These are phyloP conservation scores for maize (Zea mays) DNA, from an alignment of 176 grass and related monocot species.

Conservation along the genomic window DNA sequence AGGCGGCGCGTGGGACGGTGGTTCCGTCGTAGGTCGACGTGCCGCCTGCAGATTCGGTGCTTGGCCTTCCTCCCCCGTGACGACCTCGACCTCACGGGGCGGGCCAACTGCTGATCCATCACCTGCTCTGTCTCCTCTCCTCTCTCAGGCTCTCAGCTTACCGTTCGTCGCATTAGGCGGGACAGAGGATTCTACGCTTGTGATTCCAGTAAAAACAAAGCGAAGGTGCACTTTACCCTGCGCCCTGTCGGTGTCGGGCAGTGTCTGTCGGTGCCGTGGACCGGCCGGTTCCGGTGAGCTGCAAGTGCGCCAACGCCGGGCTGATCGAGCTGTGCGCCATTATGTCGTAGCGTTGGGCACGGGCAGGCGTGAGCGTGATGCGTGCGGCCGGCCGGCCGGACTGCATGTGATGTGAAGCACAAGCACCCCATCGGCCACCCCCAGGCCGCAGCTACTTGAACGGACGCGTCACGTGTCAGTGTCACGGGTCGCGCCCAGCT, in stretches of 20 bases:
- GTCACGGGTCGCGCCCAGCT: neutral
- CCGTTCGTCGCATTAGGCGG: neutral
- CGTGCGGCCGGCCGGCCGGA: too few relatives aligned
- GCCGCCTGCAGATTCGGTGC: neutral
- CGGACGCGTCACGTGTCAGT: neutral
- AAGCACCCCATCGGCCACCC: neutral
- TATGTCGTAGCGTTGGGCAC: slow-evolving; percentile 3
- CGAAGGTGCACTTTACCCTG: neutral
- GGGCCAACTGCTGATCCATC: neutral
- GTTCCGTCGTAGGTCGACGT: neutral
- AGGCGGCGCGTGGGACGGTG: too few relatives aligned
- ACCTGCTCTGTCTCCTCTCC: neutral
- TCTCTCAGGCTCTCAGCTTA: neutral
- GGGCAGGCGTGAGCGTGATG: neutral
- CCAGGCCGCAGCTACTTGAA: neutral
- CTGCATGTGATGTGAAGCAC: neutral
- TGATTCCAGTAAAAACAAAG: neutral
- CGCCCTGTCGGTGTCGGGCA: neutral
- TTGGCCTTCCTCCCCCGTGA: neutral
- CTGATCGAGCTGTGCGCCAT: slow-evolving; percentile 1
- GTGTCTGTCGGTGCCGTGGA: slow-evolving; percentile 15
- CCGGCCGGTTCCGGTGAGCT: neutral
- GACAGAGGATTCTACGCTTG: too few relatives aligned
- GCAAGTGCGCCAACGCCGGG: too few relatives aligned
- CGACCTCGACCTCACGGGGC: neutral